These are phyloP conservation scores for Cryphonectria japonica DNA, from an alignment of 2,329 filamentous ascomycete genomes.

Conservation along the genomic window DNA sequence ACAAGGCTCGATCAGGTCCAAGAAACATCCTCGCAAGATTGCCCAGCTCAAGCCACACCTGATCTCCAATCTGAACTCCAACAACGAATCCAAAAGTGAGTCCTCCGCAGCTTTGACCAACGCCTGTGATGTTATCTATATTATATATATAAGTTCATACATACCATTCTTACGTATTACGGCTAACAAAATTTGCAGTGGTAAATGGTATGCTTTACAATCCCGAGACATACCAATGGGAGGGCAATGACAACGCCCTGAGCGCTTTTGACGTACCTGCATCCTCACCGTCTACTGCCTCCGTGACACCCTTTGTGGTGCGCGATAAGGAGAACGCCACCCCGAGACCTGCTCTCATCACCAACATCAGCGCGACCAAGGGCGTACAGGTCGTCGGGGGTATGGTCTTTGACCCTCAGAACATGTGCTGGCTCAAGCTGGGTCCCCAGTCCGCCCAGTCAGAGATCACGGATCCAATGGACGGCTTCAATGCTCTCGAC, in stretches of 20 bases:
- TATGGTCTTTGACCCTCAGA: constrained; percentile 96
- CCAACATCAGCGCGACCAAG: constrained; percentile 81
- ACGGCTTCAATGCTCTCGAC: constrained; percentile 71
- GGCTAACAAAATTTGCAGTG: constrained; percentile 50
- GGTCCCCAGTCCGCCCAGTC: constrained; percentile 51
- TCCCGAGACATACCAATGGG: constrained; percentile 83
- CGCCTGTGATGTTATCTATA: neutral
- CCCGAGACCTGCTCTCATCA: constrained; percentile 79
- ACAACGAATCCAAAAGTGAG: constrained; percentile 81
- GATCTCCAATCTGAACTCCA: constrained; percentile 79
- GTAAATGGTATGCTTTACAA: constrained; percentile 98
- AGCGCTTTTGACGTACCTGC: constrained; percentile 73
- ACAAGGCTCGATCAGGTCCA: constrained; percentile 51
- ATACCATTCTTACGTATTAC: no score
- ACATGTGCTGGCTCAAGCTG: constrained; percentile 97
- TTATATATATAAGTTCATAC: neutral
- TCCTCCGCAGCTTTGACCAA: constrained; percentile 29
- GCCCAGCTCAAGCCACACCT: constrained; percentile 78
- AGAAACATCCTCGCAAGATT: constrained; percentile 58
- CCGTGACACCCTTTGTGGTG: constrained; percentile 46
- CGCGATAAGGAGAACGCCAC: constrained; percentile 63
- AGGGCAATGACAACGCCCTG: constrained; percentile 90
- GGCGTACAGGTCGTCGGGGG: constrained; percentile 94
- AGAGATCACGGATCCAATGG: constrained; percentile 60
- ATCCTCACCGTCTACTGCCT: constrained; percentile 57